Base-by-base conservation (phyloP, 2,329 filamentous ascomycete species). In the Didymella pomorum region DNA sequence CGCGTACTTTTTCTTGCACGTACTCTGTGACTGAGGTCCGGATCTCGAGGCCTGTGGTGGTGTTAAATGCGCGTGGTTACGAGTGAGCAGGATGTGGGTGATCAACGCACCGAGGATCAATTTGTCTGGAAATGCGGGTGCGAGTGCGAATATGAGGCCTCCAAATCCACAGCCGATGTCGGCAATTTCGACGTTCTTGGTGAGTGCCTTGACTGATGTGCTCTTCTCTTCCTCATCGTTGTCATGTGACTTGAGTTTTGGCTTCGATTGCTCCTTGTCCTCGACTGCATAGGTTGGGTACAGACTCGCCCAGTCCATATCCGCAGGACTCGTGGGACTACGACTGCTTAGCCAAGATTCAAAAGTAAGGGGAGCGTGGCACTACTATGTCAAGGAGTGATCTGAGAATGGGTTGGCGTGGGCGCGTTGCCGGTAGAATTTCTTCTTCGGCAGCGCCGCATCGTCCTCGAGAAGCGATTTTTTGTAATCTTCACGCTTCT, bases 371-470 rank as follows among this genome's bases (percentile, higher is more conserved):
- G 31, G 31, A n/a, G 31, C n/a, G 20, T 12, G 28, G 18, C 52
- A 49, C 65, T 85, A 96, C 95, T 99, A 99, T 71, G 85, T 84
- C 74, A 99, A 82, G 57, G 86, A 82, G 81, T 99, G 95, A 72
- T 99, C 95, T 2, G 94, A 97, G 80, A 99, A 99, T 7, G 94
- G 93, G 80, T 99, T 99, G 63, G 95, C 95, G 80, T 99, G 95
- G 35, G 95, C 95, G 77, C 95, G 87, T 79, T 99, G 95, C 55
- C 95, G 87, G 78, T 97, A 99, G 80, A 95, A 97, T 81, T 91
- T 94, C 83, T 99, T 99, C 79, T 92, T 89, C 10, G 95, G 95
- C 70, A 97, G 80, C 69, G 87, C 84, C 8, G 86, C 79, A 62
- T 78, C 73, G 58, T 79, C 72, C n/a, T 76, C 76, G 12, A 72